These are phyloP conservation scores for Porodaedalea pini DNA, from an alignment of 1,284 basidiomycete species.

Conservation along the genomic window DNA sequence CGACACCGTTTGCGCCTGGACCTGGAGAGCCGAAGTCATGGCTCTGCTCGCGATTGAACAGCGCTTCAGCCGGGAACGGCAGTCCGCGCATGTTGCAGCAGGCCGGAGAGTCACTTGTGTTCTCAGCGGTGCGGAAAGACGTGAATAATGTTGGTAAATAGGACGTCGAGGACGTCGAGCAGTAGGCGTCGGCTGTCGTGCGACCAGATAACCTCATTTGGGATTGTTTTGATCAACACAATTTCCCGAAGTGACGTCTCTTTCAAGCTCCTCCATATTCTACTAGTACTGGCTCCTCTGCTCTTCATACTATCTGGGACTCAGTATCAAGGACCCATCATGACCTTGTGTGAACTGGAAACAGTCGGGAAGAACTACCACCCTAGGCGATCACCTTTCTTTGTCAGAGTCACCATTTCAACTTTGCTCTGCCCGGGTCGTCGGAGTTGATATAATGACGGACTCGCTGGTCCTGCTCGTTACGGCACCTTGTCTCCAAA, in stretches of 20 bases:
- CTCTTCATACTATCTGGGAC: no score
- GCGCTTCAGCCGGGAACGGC: constrained; percentile 18
- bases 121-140: background rate
- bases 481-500: no score
- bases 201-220: background rate
- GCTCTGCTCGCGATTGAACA: constrained; percentile 20
- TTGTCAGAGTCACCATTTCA: background rate
- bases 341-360: background rate
- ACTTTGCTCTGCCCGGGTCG: background rate
- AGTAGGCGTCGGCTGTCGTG: background rate
- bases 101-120: background rate
- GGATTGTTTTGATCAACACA: constrained; percentile 1
- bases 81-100: constrained; percentile 19
- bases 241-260: background rate
- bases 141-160: constrained; percentile 6
- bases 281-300: no score
- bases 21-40: constrained; percentile 18
- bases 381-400: background rate
- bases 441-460: no score
- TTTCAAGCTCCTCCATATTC: background rate
- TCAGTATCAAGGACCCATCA: no score
- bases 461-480: no score
- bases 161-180: constrained; percentile 4
- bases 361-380: no score
- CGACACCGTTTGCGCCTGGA: background rate